Base-by-base conservation (phyloP, 768 basidiomycete genomes). In the Phanerodontia chrysosporium region DNA sequence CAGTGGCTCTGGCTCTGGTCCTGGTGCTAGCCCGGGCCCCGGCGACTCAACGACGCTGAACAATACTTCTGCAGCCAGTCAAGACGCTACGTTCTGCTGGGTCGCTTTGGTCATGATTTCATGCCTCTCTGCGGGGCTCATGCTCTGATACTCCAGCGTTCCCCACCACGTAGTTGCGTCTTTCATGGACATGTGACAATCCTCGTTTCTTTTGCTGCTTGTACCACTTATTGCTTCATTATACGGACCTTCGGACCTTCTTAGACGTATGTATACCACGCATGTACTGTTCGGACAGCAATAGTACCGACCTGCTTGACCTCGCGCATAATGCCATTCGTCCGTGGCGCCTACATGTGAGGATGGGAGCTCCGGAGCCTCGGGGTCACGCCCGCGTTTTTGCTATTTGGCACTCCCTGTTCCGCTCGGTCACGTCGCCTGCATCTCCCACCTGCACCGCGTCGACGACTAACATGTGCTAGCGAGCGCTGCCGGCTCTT, bases 201-300 rank as follows among this genome's bases (percentile, higher is more conserved):
- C 49, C 28, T 32, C 18, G 4, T n/a, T 32, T 16, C 16, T 13
- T 9, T 21, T 22, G 9, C 29, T 51, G 16, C 29, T n/a, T 30
- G 28, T 51, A 51, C n/a, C 49, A n/a, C 28, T 51, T 51, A 45
- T 54, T 54, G 16, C 53, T 54, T 25, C 30, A 42, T 39, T 45
- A 39, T 24, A n/a, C n/a, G 53, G 22, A 1, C 25, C 53, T 54
- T 39, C 53, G 53, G 49, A 51, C 49, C 16, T 51, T 51, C 39
- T 28, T 51, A 51, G 29, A 54, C 55, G 29, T 57, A 46, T 45
- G 60, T 35, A 25, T 18, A 32, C 52, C 52, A 53, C 35, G 32
- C 35, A 32, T 51, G 49, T 51, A 51, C n/a, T 32, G 7, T n/a
- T 22, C 16, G 39, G 39, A 30, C 29, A 14, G 18, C 10, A 14